phyloP scores from a whole-genome alignment of 164 flowering plant genomes.

The Tetracentron sinense region DNA sequence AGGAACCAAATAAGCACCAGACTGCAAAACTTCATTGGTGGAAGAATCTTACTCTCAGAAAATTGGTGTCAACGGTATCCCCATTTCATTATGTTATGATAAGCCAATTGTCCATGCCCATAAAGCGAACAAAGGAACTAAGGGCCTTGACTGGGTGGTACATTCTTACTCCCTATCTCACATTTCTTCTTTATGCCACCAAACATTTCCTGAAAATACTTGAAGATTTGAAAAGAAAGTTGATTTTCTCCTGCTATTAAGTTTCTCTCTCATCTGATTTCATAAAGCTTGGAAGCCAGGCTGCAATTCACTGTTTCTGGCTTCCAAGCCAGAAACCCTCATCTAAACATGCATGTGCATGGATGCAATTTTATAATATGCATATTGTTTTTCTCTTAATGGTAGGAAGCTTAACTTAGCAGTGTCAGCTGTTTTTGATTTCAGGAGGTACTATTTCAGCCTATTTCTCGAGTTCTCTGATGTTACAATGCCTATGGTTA shows the following conservation, averaged over 20 bases:
- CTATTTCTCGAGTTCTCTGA: constrained; percentile 82
- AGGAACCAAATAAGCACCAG: constrained; percentile 25
- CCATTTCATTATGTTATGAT: constrained; percentile 37
- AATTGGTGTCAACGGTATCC: constrained; percentile 25
- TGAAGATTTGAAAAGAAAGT: not conserved
- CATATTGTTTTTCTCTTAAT: not conserved
- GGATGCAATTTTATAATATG: not conserved
- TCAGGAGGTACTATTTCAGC: constrained; percentile 97
- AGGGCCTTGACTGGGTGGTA: constrained; percentile 88
- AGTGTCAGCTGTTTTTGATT: constrained; percentile 18
- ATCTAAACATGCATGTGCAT: not conserved
- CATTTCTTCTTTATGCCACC: not conserved
- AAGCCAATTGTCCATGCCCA: constrained; percentile 50
- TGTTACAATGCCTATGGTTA: constrained; percentile 72
- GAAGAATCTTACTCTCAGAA: constrained; percentile 43
- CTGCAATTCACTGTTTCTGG: not conserved
- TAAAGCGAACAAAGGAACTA: constrained; percentile 80
- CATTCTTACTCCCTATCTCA: constrained; percentile 11
- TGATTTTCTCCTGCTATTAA: not conserved
- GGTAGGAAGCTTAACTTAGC: not conserved
- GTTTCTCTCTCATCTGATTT: not conserved
- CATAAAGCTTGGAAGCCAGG: constrained; percentile 5
- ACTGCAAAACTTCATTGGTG: constrained; percentile 50
- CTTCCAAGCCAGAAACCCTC: too few relatives aligned
- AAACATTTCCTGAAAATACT: not conserved